Evolutionary conservation across 768 basidiomycete species (phyloP).

Genomic region (Infundibulicybe gibba): DNA sequence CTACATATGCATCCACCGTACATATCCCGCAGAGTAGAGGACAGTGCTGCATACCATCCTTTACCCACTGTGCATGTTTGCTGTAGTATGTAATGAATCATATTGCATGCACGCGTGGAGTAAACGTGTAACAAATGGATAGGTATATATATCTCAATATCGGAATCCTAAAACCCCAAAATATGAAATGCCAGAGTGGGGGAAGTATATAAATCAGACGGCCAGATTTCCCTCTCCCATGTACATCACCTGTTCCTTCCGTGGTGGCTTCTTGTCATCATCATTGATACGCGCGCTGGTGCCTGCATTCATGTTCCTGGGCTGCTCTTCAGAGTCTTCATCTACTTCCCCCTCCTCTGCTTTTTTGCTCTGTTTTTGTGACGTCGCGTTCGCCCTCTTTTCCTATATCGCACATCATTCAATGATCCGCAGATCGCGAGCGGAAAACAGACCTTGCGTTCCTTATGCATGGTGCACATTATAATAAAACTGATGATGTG

Average conservation of each 20-base stretch:
- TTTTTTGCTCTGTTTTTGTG: background rate
- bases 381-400: background rate
- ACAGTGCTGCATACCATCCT: too few relatives aligned
- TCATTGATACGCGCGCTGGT: constrained; percentile 4
- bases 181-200: background rate
- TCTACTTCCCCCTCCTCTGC: background rate
- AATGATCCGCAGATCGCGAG: background rate
- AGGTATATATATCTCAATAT: too few relatives aligned
- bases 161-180: too few relatives aligned
- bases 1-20: too few relatives aligned
- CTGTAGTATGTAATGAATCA: too few relatives aligned
- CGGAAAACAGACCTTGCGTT: background rate
- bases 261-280: constrained; percentile 4
- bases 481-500: constrained; percentile 9
- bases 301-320: constrained; percentile 2
- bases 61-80: too few relatives aligned
- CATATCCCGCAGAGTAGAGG: too few relatives aligned
- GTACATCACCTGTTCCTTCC: background rate
- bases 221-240: background rate
- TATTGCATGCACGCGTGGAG: too few relatives aligned
- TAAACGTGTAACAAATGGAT: too few relatives aligned
- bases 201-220: background rate
- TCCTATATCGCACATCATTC: background rate
- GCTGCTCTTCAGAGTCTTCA: background rate
- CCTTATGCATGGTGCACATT: constrained; percentile 7